Conservation (phyloP, 2,329 filamentous ascomycete genomes). For the Davidsoniella australis region DNA sequence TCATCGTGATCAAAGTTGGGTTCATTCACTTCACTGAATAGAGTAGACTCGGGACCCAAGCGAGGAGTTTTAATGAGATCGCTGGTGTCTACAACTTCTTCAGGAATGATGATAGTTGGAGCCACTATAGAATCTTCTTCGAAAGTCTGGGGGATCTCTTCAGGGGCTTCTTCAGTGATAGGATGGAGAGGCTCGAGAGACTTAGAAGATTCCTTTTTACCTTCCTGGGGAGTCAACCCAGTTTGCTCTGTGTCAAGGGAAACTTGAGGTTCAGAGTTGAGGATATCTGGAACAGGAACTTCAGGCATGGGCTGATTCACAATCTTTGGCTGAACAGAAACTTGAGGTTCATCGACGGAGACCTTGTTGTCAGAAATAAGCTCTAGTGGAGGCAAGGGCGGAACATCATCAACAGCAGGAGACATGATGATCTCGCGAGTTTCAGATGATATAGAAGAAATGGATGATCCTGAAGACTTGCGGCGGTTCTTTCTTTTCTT, state of each 20-base stretch:
- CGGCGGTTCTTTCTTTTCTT: slow-evolving; percentile 4
- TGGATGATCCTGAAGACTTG: not conserved
- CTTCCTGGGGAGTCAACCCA: not conserved
- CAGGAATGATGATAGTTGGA: no score
- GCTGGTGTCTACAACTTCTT: not conserved
- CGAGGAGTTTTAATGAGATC: slow-evolving; percentile 8
- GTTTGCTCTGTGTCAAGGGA: not conserved
- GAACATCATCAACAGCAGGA: no score
- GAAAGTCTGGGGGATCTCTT: not conserved
- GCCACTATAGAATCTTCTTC: not conserved
- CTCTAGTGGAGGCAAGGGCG: not conserved
- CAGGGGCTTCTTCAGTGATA: not conserved
- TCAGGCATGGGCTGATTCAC: not conserved
- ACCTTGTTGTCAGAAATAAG: not conserved
- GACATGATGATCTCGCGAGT: no score
- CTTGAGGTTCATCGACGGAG: not conserved
- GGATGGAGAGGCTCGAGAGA: not conserved
- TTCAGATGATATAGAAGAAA: not conserved
- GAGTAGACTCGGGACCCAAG: slow-evolving; percentile 10
- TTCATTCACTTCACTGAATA: slow-evolving; percentile 9
- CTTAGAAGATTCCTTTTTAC: not conserved
- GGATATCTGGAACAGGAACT: not conserved
- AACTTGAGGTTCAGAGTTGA: not conserved
- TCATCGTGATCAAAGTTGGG: slow-evolving; percentile 10
- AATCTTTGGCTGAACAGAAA: not conserved